A percentile compares a stretch with the other conserved stretches of the same genome.
Evolutionary conservation across 257 asterid species (phyloP).

Genomic region (Gynochthodes officinalis): DNA sequence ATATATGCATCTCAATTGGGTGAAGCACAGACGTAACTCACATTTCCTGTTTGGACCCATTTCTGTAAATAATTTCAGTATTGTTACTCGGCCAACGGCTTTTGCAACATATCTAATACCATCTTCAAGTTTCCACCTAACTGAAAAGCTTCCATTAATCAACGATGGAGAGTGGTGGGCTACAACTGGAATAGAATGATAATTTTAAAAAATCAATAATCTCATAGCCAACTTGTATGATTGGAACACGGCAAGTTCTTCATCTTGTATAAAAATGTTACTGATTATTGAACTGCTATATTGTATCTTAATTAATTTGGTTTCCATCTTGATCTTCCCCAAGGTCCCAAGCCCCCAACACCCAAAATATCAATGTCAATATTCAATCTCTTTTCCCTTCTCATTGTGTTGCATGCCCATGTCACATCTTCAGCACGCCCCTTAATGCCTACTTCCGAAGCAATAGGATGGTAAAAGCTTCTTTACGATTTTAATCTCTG

Average conservation of each 20-base stretch:
- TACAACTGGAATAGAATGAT: background rate
- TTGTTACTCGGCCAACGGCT: constrained; percentile 13
- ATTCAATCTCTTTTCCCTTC: constrained; percentile 1
- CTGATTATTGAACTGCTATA: constrained; percentile 6
- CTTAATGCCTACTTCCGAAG: background rate
- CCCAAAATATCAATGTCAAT: background rate
- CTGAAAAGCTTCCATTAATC: constrained; percentile 6
- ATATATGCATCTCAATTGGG: too few relatives aligned
- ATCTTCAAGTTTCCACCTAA: constrained; percentile 23
- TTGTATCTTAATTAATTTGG: background rate
- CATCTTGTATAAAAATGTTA: constrained; percentile 1
- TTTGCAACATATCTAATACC: constrained; percentile 21
- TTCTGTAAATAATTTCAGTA: background rate
- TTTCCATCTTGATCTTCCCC: background rate
- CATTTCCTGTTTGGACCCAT: background rate
- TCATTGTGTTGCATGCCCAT: background rate
- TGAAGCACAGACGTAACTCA: too few relatives aligned
- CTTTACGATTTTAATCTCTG: background rate
- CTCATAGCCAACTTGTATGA: background rate
- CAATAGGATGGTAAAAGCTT: constrained; percentile 20
- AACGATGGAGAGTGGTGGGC: background rate
- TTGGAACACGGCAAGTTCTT: background rate
- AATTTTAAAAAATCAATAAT: too few relatives aligned
- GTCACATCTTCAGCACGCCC: constrained; percentile 6
- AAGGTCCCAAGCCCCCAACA: too few relatives aligned